Evolutionary conservation across 139 green algal genomes (phyloP), one percentile per base, ranked within the genome.

Genomic region (Bryopsis sp.): DNA sequence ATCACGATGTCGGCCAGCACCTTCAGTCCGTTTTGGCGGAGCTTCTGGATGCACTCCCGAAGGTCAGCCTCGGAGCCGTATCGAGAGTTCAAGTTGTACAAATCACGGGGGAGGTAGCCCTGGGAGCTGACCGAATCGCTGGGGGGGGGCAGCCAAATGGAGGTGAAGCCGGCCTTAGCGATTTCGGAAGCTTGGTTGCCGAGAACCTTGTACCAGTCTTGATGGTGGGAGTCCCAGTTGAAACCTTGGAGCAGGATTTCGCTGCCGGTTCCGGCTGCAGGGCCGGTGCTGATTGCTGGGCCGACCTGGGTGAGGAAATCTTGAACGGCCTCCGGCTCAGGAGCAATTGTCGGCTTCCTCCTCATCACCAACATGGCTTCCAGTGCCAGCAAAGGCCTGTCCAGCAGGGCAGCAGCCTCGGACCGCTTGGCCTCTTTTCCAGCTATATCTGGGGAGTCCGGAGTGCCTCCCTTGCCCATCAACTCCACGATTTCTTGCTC

Each of bases 231-330:
- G 77, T 97, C 91, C 91, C 92, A 98, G 79, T 98, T 97, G 82
- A 97, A 97, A 39, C 68, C 88, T 82, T 90, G 92, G 67, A 98
- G 77, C 64, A 98, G 86, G 81, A 98, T 90, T 79, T 98, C 91
- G 61, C 86, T 84, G 1, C 92, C 92, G 37, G 76, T 89, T 64
- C 92, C 92, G 1, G 81, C 77, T 4, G 85, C 85, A 31, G 86
- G 82, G 2, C 84, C 84, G 37, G 81, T 84, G 34, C 74, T 80
- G 47, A 70, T 84, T 22, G 70, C 33, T 71, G 70, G 15, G 57
- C 58, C 24, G 48, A 34, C 6, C 61, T 59, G 2, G 74, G 60
- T 57, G 73, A 72, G 70, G 77, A 82, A 64, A 87, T 78, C 67
- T 74, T 34, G 50, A 61, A 61, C n/a, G 50, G 50, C n/a, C 6